A percentile compares a stretch with the other conserved stretches of the same genome.
Evolutionary conservation across 306 rosid species (phyloP).

Genomic region (Phaseolus lunatus): DNA sequence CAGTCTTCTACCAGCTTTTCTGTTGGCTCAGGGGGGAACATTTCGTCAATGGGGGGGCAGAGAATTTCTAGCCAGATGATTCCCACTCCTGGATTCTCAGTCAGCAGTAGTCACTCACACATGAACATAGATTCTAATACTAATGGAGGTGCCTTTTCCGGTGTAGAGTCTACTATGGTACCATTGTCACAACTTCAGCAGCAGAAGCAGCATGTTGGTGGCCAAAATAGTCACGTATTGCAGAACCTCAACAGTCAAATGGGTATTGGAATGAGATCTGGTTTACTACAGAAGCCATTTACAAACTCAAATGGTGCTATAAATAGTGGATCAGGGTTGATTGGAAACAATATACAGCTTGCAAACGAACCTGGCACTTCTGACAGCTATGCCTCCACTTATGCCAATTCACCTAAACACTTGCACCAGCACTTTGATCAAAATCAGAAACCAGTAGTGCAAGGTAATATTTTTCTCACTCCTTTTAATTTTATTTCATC

Average conservation of each 20-base stretch:
- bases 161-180: slow-evolving; percentile 68
- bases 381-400: slow-evolving; percentile 69
- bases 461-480: slow-evolving; percentile 60
- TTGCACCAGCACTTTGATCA: slow-evolving; percentile 75
- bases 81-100: slow-evolving; percentile 92
- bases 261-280: slow-evolving; percentile 81
- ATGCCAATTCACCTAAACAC: slow-evolving; percentile 74
- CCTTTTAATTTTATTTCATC: neutral
- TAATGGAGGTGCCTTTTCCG: slow-evolving; percentile 70
- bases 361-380: slow-evolving; percentile 72
- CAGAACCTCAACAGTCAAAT: slow-evolving; percentile 78
- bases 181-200: slow-evolving; percentile 73
- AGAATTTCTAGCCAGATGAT: slow-evolving; percentile 92
- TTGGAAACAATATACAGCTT: slow-evolving; percentile 68
- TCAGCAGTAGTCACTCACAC: slow-evolving; percentile 65
- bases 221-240: slow-evolving; percentile 78
- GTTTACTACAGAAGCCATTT: slow-evolving; percentile 75
- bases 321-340: slow-evolving; percentile 75
- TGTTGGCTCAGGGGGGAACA: slow-evolving; percentile 70
- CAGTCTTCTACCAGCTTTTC: slow-evolving; percentile 79
- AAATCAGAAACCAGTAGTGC: slow-evolving; percentile 66
- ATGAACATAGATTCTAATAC: slow-evolving; percentile 70
- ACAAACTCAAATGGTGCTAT: slow-evolving; percentile 81
- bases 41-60: slow-evolving; percentile 74
- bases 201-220: slow-evolving; percentile 77